Evolutionary conservation across 345 rosid genomes (phyloP).

Genomic region (Euphorbia pulcherrima): DNA sequence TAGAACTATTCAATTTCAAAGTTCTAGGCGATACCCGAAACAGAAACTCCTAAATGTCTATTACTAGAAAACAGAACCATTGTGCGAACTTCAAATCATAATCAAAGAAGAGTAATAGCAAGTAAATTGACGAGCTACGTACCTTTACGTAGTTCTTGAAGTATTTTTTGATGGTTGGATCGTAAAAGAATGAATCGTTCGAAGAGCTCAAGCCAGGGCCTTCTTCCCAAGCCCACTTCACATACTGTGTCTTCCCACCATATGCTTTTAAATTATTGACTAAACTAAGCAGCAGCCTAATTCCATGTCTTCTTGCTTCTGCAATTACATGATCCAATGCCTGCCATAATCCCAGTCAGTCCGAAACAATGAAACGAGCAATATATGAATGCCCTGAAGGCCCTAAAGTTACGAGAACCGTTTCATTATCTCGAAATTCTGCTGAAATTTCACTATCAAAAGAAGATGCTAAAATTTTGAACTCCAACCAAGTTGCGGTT

Average conservation of each 20-base stretch:
- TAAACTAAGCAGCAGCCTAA: constrained; percentile 77
- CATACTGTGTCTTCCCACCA: constrained; percentile 95
- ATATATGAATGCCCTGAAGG: no score
- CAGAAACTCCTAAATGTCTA: no score
- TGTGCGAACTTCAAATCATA: no score
- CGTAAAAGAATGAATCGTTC: constrained; percentile 93
- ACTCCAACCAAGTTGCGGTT: no score
- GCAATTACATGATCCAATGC: constrained; percentile 91
- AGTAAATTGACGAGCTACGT: constrained; percentile 1
- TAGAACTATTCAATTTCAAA: no score
- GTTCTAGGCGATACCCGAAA: no score
- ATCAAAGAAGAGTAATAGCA: background rate
- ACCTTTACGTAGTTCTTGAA: constrained; percentile 77
- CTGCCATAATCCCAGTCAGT: constrained; percentile 40
- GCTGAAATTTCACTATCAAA: no score
- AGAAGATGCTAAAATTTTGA: no score
- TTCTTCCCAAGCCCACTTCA: constrained; percentile 98
- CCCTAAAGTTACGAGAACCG: no score
- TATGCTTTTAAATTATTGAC: constrained; percentile 84
- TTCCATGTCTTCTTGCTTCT: constrained; percentile 64
- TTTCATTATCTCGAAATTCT: no score
- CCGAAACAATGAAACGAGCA: background rate
- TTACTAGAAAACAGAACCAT: no score
- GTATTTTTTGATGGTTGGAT: constrained; percentile 82
- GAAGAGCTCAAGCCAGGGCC: constrained; percentile 87